Evolutionary conservation across 2,329 filamentous ascomycete species (phyloP).

Genomic region (Ilyonectria sp.): DNA sequence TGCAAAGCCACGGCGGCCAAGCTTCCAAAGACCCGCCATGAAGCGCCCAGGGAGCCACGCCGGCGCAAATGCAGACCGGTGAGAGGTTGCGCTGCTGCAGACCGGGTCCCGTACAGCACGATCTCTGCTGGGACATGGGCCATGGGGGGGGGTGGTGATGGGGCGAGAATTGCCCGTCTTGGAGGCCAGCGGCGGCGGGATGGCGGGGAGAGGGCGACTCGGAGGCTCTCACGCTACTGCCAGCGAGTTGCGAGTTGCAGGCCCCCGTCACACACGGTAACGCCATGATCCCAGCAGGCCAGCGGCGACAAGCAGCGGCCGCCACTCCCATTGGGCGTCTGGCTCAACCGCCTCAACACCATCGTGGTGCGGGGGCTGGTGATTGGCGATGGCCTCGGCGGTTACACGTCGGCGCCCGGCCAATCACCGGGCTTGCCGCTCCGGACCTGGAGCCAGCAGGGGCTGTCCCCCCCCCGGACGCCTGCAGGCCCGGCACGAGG

Average conservation of each 20-base stretch:
- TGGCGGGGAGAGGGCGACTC: not conserved
- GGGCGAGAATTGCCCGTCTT: no score
- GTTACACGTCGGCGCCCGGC: slow-evolving; percentile 53
- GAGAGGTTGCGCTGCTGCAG: slow-evolving; percentile 10
- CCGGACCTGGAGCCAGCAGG: slow-evolving; percentile 13
- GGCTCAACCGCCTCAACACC: slow-evolving; percentile 15
- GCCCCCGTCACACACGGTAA: slow-evolving; percentile 14
- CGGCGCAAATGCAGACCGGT: slow-evolving; percentile 16
- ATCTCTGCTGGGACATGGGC: not conserved
- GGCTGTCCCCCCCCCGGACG: not conserved
- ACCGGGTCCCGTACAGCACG: not conserved
- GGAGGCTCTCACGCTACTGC: not conserved
- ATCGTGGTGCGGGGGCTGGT: slow-evolving; percentile 42
- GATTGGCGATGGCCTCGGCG: slow-evolving; percentile 55
- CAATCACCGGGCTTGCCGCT: slow-evolving; percentile 53
- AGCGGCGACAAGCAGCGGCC: not conserved
- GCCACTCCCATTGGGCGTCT: slow-evolving; percentile 7
- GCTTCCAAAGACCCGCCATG: slow-evolving; percentile 6
- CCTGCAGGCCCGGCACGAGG: slow-evolving; percentile 14
- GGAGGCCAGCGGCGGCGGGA: not conserved
- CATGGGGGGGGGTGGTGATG: not conserved
- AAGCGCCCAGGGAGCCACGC: not conserved
- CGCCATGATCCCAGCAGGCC: not conserved
- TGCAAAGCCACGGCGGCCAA: slow-evolving; percentile 5
- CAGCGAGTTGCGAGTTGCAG: no score